phyloP scores from a whole-genome alignment of 208 protist genomes.

The Tritrichomonas foetus region DNA sequence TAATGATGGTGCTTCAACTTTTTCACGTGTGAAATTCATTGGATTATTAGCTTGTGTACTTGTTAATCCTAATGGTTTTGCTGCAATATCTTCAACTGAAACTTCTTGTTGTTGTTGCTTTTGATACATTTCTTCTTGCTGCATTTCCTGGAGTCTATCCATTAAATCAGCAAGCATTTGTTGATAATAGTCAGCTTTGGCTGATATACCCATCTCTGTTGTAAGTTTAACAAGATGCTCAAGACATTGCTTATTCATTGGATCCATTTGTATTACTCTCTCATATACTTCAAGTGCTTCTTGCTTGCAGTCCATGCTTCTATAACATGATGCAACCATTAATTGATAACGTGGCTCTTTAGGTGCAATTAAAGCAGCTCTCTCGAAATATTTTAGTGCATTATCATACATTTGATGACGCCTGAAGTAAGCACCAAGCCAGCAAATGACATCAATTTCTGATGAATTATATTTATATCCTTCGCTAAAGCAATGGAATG shows the following conservation, averaged over 20 bases:
- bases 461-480: slow-evolving; percentile 62
- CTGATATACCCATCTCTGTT: not conserved
- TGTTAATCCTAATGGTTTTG: not conserved
- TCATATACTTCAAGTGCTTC: not conserved
- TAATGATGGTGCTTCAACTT: not conserved
- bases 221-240: slow-evolving; percentile 30
- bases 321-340: slow-evolving; percentile 60
- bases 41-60: not conserved
- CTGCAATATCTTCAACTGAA: not conserved
- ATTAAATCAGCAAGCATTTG: not conserved
- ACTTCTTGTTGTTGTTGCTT: not conserved
- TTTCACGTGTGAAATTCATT: not conserved
- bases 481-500: slow-evolving; percentile 50
- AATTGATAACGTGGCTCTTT: slow-evolving; percentile 87
- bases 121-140: not conserved
- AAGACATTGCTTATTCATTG: slow-evolving; percentile 6
- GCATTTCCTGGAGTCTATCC: not conserved
- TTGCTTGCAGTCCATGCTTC: not conserved
- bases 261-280: slow-evolving; percentile 7
- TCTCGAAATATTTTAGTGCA: slow-evolving; percentile 87
- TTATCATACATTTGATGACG: slow-evolving; percentile 90
- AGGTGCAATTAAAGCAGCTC: slow-evolving; percentile 83
- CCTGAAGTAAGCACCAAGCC: slow-evolving; percentile 74
- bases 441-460: slow-evolving; percentile 90
- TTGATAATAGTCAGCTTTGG: not conserved